phyloP scores from a whole-genome alignment of 495 filamentous ascomycete species.

The Xylaria palmicola region DNA sequence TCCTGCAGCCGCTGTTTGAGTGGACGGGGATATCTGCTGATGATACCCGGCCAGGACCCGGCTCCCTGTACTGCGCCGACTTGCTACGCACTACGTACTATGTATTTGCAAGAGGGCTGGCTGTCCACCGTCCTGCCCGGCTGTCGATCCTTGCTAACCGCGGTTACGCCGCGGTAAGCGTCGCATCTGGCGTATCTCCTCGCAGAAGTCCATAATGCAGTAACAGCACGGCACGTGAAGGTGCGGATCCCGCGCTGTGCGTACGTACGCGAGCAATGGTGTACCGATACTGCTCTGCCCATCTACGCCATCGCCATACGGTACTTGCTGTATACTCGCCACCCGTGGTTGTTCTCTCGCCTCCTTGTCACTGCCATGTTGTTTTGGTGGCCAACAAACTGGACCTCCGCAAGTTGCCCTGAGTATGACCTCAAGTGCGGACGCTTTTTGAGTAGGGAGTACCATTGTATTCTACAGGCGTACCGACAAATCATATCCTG shows the following conservation, averaged over 20 bases:
- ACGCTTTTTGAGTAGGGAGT: no score
- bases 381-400: no score
- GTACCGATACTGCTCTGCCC: no score
- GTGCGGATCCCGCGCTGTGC: neutral
- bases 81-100: no score
- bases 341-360: no score
- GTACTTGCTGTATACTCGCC: no score
- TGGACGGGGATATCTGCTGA: slow-evolving; percentile 6
- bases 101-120: neutral
- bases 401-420: no score
- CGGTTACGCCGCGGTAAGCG: slow-evolving; percentile 10
- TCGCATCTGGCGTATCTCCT: neutral
- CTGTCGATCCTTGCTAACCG: neutral
- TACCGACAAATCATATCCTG: no score
- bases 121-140: neutral
- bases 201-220: slow-evolving; percentile 12
- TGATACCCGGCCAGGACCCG: slow-evolving; percentile 7
- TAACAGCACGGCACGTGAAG: slow-evolving; percentile 14
- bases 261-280: neutral
- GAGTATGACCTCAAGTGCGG: no score
- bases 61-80: neutral
- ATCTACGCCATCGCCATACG: no score
- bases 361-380: no score
- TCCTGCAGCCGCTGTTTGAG: slow-evolving; percentile 1
- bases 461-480: no score